Percentiles rank a stretch among this genome's conserved stretches.
These are phyloP conservation scores for Colletotrichum salicis DNA, from an alignment of 2,329 filamentous ascomycete genomes.

Conservation along the genomic window DNA sequence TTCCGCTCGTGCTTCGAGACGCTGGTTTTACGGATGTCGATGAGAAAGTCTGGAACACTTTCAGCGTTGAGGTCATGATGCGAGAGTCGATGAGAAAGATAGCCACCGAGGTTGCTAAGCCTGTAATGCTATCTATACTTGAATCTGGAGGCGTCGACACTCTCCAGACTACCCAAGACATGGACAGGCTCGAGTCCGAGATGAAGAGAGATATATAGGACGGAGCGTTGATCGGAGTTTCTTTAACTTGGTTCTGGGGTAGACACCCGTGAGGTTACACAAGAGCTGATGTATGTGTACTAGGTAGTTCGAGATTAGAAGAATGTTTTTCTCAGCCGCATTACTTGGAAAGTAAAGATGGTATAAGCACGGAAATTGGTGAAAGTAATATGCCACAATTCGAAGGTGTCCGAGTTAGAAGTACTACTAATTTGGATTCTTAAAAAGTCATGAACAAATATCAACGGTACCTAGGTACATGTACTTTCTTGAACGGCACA, in stretches of 20 bases:
- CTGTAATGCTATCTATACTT: not conserved
- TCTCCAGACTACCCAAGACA: not conserved
- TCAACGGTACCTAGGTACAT: too few relatives aligned
- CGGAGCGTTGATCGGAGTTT: not conserved
- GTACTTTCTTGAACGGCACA: too few relatives aligned
- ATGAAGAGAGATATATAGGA: not conserved
- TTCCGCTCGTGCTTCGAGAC: not conserved
- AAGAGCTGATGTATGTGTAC: not conserved
- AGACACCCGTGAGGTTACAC: not conserved
- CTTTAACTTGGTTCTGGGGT: conserved; percentile 11
- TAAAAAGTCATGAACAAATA: too few relatives aligned
- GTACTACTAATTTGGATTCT: too few relatives aligned
- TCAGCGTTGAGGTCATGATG: conserved; percentile 5
- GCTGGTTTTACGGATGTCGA: conserved; percentile 4
- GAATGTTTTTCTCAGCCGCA: too few relatives aligned
- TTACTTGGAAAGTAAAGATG: too few relatives aligned
- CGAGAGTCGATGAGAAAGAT: conserved; percentile 5
- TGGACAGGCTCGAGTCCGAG: conserved; percentile 3
- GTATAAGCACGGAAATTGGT: too few relatives aligned
- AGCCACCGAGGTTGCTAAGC: not conserved
- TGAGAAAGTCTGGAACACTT: conserved; percentile 13
- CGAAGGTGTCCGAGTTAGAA: too few relatives aligned
- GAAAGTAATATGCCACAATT: too few relatives aligned
- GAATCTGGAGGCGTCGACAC: conserved; percentile 1
- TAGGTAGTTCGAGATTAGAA: too few relatives aligned